Base-by-base conservation (phyloP, 2,329 filamentous ascomycete species). In the Fusarium incarnatum region DNA sequence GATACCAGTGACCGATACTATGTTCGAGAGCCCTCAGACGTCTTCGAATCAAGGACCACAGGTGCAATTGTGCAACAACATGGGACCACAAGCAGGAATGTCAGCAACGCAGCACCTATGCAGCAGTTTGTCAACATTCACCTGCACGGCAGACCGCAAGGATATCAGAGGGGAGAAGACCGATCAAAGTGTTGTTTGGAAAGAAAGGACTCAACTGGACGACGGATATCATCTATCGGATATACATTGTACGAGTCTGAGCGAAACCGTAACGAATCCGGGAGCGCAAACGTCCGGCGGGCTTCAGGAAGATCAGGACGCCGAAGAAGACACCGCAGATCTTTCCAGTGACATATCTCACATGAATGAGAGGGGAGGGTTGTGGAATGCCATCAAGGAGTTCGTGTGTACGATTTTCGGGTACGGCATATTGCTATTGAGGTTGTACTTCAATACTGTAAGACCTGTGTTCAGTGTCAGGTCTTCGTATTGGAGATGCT, bases 381-480 rank as follows among this genome's bases (percentile, higher is more conserved):
- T 68, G 30, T 69, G 60, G 67, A 52, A 61, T n/a, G 46, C 58
- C 27, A 46, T 54, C 23, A 70, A 59, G 23, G 58, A 72, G 34
- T 60, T 64, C 28, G 30, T 28, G 20, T 52, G 37, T 30, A 54
- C 41, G 30, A 52, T 72, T 10, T 57, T 47, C 23, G 32, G 13
- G 25, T 59, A 64, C 30, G 37, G 22, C 30, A 55, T 58, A 18
- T 64, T 68, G 42, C 28, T 77, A 34, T 40, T 77, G 28, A 56
- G 32, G n/a, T 45, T 77, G 28, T 84, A 82, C 72, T 82, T 76
- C 80, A 61, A 57, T 42, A 63, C 79, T 15, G 77, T 83, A 18
- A 71, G 71, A 50, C 82, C 82, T 4, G 80, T 83, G 15, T 81
- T 84, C 60, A 73, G 82, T 70, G 66, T 70, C 10, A 68, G 75